Evolutionary conservation across 1,139 yeast species (phyloP).

Genomic region (Taphrina wiesneri): DNA sequence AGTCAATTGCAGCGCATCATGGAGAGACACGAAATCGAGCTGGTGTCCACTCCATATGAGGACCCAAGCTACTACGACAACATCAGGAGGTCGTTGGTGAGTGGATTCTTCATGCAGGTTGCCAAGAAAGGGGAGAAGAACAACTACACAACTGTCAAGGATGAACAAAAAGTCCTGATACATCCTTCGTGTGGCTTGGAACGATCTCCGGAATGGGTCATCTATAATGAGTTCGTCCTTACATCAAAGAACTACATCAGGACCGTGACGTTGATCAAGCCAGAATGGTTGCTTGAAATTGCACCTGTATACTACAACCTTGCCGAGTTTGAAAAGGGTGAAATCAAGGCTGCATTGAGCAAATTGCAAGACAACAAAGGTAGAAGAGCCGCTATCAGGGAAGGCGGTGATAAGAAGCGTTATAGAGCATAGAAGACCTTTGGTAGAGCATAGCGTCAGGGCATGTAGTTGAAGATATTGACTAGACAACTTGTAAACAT

Average conservation of each 20-base stretch:
- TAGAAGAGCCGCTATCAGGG: constrained; percentile 14
- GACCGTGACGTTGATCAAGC: constrained; percentile 87
- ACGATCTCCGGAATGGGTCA: constrained; percentile 85
- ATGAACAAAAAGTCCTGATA: constrained; percentile 89
- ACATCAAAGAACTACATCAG: constrained; percentile 91
- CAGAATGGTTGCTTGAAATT: constrained; percentile 85
- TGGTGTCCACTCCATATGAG: constrained; percentile 69
- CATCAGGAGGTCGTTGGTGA: constrained; percentile 78
- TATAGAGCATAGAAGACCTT: background rate
- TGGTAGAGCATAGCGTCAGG: constrained; percentile 1
- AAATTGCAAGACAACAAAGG: constrained; percentile 50
- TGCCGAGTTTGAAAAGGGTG: constrained; percentile 75
- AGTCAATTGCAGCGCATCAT: constrained; percentile 77
- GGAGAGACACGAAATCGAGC: constrained; percentile 74
- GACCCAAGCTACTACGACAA: constrained; percentile 65
- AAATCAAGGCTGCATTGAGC: constrained; percentile 76
- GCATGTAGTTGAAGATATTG: background rate
- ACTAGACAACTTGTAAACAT: background rate
- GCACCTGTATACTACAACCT: constrained; percentile 85
- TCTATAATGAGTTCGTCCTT: constrained; percentile 91
- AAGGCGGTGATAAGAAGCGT: constrained; percentile 7
- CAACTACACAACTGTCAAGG: constrained; percentile 83
- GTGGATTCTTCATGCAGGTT: constrained; percentile 98
- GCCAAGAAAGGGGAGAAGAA: constrained; percentile 80
- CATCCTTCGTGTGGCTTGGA: constrained; percentile 92